A percentile compares a stretch with the other conserved stretches of the same genome.
These are phyloP conservation scores for Nowakowskiella sp. DNA, from an alignment of 192 early-diverging fungal species.

Conservation along the genomic window DNA sequence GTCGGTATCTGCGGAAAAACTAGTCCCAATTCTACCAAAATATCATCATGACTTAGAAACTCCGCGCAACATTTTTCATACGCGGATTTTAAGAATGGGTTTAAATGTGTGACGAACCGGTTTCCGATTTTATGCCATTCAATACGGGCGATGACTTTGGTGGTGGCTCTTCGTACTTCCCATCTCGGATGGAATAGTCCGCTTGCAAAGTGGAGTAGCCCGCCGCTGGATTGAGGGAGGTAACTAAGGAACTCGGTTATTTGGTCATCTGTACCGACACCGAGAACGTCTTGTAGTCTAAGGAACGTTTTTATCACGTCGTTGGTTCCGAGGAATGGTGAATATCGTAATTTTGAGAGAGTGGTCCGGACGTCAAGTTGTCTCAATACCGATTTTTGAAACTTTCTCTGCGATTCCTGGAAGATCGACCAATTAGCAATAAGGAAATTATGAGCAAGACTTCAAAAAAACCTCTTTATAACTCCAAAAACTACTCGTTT, in stretches of 20 bases:
- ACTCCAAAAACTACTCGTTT: conserved; percentile 68
- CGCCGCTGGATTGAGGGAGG: conserved; percentile 72
- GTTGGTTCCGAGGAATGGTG: conserved; percentile 44
- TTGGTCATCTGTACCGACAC: conserved; percentile 61
- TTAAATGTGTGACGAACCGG: conserved; percentile 16
- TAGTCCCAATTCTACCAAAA: not conserved
- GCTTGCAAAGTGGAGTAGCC: conserved; percentile 66
- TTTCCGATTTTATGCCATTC: conserved; percentile 45
- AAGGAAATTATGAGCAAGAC: conserved; percentile 1
- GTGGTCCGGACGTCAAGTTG: conserved; percentile 66
- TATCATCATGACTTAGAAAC: conserved; percentile 1
- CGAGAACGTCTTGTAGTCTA: conserved; percentile 56
- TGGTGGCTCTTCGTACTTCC: conserved; percentile 57
- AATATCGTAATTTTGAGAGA: conserved; percentile 45
- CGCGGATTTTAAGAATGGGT: conserved; percentile 14
- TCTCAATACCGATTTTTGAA: conserved; percentile 48
- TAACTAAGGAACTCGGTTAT: conserved; percentile 72
- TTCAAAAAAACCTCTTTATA: conserved; percentile 36
- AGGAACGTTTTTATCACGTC: conserved; percentile 63
- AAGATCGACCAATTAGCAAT: conserved; percentile 8
- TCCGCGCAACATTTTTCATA: conserved; percentile 7
- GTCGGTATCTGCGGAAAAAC: not conserved
- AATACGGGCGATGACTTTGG: conserved; percentile 66
- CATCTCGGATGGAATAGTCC: conserved; percentile 72
- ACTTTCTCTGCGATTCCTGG: conserved; percentile 54